A percentile compares a stretch with the other conserved stretches of the same genome.
Conservation (phyloP, 2,329 filamentous ascomycete species). For the Aureobasidium sp. region DNA sequence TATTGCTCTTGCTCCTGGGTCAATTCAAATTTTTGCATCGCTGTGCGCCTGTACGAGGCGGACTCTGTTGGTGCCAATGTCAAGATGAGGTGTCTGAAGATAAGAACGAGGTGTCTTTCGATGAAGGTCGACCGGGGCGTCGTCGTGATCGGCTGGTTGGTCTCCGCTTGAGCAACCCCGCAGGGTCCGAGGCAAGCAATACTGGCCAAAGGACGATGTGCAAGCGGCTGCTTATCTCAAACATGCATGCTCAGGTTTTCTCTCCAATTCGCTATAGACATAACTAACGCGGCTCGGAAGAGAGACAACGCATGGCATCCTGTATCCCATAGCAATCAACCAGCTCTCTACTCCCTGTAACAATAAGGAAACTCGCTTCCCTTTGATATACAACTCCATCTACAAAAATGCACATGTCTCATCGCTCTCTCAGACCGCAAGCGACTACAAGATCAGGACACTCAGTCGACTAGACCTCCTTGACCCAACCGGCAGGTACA, state of each 20-base stretch:
- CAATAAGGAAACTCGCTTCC: not conserved
- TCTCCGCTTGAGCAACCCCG: not conserved
- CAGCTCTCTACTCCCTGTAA: not conserved
- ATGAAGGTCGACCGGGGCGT: not conserved
- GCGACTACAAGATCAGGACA: not conserved
- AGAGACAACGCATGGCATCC: not conserved
- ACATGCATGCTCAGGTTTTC: not conserved
- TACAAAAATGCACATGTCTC: not conserved
- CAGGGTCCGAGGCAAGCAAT: not conserved
- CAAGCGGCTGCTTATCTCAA: not conserved
- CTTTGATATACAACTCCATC: conserved; percentile 11
- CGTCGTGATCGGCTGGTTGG: not conserved
- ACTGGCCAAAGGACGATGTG: not conserved
- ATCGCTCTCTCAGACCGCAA: not conserved
- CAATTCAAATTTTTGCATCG: conserved; percentile 9
- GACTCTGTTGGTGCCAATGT: not conserved
- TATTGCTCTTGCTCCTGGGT: conserved; percentile 15
- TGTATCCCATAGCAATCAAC: not conserved
- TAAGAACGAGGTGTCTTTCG: not conserved
- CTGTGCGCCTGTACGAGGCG: not conserved
- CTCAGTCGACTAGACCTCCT: conserved; percentile 46
- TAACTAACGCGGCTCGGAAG: not conserved
- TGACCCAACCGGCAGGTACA: conserved; percentile 90
- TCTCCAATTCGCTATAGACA: not conserved
- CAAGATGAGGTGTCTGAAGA: not conserved